Conservation (phyloP, 495 filamentous ascomycete genomes). For the Aspergillus panamensis region DNA sequence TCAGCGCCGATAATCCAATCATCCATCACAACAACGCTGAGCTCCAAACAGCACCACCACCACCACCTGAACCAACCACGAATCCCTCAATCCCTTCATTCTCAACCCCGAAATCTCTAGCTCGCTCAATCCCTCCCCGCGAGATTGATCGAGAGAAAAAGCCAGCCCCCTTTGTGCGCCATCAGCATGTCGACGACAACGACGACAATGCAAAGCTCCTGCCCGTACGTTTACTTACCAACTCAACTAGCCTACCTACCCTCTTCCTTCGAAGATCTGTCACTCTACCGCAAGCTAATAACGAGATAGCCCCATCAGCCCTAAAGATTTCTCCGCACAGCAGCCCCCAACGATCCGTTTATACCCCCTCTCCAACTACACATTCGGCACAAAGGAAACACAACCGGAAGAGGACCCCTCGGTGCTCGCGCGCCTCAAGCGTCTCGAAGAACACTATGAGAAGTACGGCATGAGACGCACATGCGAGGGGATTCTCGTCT, state of each 20-base stretch:
- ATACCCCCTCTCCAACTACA: conserved; percentile 96
- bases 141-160: no score
- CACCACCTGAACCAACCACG: not conserved
- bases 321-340: conserved; percentile 78
- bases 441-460: conserved; percentile 91
- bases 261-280: not conserved
- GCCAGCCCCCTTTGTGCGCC: no score
- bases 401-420: conserved; percentile 98
- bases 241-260: conserved; percentile 13
- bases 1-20: not conserved
- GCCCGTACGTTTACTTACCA: conserved; percentile 48
- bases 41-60: not conserved
- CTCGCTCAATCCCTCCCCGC: no score
- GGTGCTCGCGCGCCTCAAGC: conserved; percentile 84
- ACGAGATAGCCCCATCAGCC: conserved; percentile 62
- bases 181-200: conserved; percentile 71
- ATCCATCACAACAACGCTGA: not conserved
- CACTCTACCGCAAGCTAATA: not conserved
- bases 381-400: conserved; percentile 95
- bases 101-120: not conserved
- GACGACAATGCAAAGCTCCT: conserved; percentile 65
- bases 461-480: conserved; percentile 93
- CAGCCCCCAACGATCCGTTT: conserved; percentile 89
- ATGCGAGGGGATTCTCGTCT: conserved; percentile 93
- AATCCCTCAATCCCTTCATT: not conserved